phyloP scores from a whole-genome alignment of 1,139 yeast species.

The Geotrichum europaeum region DNA sequence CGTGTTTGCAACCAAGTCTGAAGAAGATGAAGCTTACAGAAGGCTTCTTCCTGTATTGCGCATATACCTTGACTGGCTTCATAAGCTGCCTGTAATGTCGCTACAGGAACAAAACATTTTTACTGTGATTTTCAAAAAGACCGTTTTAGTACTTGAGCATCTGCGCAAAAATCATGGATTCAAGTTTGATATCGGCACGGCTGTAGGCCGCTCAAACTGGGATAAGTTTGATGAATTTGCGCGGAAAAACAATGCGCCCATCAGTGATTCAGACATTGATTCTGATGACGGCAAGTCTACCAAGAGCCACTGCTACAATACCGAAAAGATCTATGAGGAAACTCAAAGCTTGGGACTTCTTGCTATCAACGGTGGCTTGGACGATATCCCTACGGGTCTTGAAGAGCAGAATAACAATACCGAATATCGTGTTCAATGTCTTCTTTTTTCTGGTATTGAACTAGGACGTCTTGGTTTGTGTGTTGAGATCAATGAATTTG shows the following conservation, averaged over 20 bases:
- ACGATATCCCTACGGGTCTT: conserved; percentile 17
- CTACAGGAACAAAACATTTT: not conserved
- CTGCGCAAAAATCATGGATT: conserved; percentile 13
- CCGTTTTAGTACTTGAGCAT: conserved; percentile 9
- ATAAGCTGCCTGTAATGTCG: conserved; percentile 7
- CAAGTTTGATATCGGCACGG: conserved; percentile 16
- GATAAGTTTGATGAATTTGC: conserved; percentile 13
- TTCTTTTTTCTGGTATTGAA: conserved; percentile 17
- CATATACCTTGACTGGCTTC: conserved; percentile 16
- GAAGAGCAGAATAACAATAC: conserved; percentile 4
- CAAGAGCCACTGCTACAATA: not conserved
- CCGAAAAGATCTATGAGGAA: conserved; percentile 12
- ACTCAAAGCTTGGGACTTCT: conserved; percentile 15
- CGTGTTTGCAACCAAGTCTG: not conserved
- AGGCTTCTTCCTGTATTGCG: conserved; percentile 10
- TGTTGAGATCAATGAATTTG: conserved; percentile 15
- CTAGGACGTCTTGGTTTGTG: conserved; percentile 11
- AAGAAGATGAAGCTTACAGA: not conserved
- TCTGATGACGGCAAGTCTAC: conserved; percentile 4
- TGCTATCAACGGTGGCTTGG: conserved; percentile 17
- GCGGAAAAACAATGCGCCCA: not conserved
- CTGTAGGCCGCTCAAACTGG: conserved; percentile 17
- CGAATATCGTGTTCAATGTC: conserved; percentile 15
- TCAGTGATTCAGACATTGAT: not conserved
- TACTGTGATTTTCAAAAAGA: not conserved